Conservation (phyloP, 140 eudicot species). For the Senecio squalidus region DNA sequence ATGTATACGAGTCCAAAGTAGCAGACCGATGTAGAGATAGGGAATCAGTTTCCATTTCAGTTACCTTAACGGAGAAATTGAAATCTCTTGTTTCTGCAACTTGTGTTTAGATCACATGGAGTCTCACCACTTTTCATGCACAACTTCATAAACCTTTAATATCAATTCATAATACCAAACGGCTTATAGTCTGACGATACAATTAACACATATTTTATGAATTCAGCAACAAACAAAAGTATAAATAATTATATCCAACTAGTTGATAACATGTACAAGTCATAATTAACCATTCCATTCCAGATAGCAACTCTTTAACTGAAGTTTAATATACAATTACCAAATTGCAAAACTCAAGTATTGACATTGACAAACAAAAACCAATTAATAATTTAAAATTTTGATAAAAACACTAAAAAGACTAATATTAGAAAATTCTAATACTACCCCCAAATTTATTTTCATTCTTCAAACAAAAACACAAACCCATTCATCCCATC, state of each 20-base stretch:
- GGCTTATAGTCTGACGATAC: too few relatives aligned
- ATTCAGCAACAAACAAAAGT: neutral
- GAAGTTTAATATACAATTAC: conserved; percentile 26
- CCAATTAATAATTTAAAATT: neutral
- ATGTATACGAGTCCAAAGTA: too few relatives aligned
- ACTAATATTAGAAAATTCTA: conserved; percentile 14
- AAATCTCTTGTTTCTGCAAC: too few relatives aligned
- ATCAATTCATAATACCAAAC: too few relatives aligned
- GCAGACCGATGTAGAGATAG: too few relatives aligned
- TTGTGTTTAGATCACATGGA: too few relatives aligned
- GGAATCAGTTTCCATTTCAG: too few relatives aligned
- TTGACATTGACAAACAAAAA: conserved; percentile 18
- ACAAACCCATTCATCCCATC: conserved; percentile 6
- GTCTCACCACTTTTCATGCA: too few relatives aligned
- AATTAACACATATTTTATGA: too few relatives aligned
- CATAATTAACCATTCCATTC: neutral
- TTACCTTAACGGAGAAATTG: too few relatives aligned
- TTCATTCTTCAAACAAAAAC: conserved; percentile 7
- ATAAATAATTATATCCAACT: neutral
- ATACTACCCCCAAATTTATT: conserved; percentile 23
- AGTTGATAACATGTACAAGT: conserved; percentile 5
- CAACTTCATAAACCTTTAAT: too few relatives aligned
- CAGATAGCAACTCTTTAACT: conserved; percentile 6
- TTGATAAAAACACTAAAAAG: neutral
- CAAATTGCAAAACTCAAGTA: conserved; percentile 26